Evolutionary conservation across 228 moss, liverwort and hornwort species (phyloP).

Genomic region (Sphagnum magellanicum): DNA sequence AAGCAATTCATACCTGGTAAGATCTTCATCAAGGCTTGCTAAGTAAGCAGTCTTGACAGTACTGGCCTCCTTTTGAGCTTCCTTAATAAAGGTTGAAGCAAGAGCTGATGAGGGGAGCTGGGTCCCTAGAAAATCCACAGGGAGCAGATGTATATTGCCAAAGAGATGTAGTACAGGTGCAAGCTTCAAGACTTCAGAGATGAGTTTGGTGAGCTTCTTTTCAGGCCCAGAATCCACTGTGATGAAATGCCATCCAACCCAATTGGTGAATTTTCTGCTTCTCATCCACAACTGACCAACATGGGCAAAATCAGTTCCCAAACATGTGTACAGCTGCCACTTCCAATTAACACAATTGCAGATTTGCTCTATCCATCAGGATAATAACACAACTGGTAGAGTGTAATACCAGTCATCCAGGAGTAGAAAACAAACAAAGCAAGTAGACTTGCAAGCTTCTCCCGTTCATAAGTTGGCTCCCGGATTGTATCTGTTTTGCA

Average conservation of each 20-base stretch:
- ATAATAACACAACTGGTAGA: neutral
- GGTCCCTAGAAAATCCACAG: slow-evolving; percentile 56
- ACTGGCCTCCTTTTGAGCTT: slow-evolving; percentile 61
- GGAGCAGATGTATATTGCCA: slow-evolving; percentile 65
- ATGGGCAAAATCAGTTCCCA: too few relatives aligned
- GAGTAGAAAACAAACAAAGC: slow-evolving; percentile 73
- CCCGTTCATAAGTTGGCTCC: slow-evolving; percentile 73
- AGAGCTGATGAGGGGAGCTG: slow-evolving; percentile 78
- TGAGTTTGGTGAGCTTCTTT: slow-evolving; percentile 62
- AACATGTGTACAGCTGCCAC: too few relatives aligned
- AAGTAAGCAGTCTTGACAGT: slow-evolving; percentile 49
- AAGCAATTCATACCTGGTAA: slow-evolving; percentile 39
- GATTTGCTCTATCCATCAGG: too few relatives aligned
- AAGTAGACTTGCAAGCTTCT: slow-evolving; percentile 62
- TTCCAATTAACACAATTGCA: too few relatives aligned
- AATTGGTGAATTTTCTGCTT: slow-evolving; percentile 4
- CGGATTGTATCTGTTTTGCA: slow-evolving; percentile 47
- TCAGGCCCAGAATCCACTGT: slow-evolving; percentile 71
- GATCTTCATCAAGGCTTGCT: slow-evolving; percentile 56
- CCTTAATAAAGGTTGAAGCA: slow-evolving; percentile 49
- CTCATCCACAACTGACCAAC: neutral
- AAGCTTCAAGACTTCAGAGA: slow-evolving; percentile 55
- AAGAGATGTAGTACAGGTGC: slow-evolving; percentile 76
- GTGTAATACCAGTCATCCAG: slow-evolving; percentile 74
- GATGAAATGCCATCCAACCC: slow-evolving; percentile 15